These are phyloP conservation scores for Candida dajiaensis DNA, from an alignment of 805 yeast species.

Conservation along the genomic window DNA sequence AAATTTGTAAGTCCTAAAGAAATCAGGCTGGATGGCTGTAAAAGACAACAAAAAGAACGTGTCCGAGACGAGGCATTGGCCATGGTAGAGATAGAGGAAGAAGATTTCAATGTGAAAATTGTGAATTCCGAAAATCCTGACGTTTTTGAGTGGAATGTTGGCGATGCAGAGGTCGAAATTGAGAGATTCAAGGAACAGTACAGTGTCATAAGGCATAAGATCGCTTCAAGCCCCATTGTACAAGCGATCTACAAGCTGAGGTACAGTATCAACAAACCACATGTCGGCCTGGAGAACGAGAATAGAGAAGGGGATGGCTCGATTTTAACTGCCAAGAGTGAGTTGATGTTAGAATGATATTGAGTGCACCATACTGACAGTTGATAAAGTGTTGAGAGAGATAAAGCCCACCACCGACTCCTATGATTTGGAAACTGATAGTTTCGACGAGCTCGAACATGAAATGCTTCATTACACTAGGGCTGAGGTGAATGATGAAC, in stretches of 20 bases:
- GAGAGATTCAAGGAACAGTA: conserved; percentile 7
- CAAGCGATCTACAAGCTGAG: conserved; percentile 28
- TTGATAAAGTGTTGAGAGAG: conserved; percentile 18
- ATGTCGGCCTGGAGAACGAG: conserved; percentile 14
- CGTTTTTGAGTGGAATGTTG: conserved; percentile 8
- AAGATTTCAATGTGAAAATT: neutral
- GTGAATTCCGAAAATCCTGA: neutral
- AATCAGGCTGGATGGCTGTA: neutral
- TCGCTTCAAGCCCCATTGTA: conserved; percentile 37
- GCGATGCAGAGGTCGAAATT: neutral
- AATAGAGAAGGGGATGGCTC: conserved; percentile 11
- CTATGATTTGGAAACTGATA: conserved; percentile 15
- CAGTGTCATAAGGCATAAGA: conserved; percentile 28
- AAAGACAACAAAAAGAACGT: neutral
- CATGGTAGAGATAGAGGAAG: conserved; percentile 3
- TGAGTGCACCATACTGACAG: conserved; percentile 19
- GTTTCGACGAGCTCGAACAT: conserved; percentile 17
- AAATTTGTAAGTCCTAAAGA: neutral
- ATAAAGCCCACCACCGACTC: conserved; percentile 20
- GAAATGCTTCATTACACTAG: conserved; percentile 15
- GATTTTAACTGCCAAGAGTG: conserved; percentile 14
- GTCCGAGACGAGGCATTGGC: neutral
- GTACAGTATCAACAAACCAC: conserved; percentile 13
- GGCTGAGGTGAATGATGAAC: neutral
- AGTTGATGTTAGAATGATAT: conserved; percentile 6